Evolutionary conservation across 2,329 filamentous ascomycete species (phyloP).

Genomic region (Lizonia empirigonia): DNA sequence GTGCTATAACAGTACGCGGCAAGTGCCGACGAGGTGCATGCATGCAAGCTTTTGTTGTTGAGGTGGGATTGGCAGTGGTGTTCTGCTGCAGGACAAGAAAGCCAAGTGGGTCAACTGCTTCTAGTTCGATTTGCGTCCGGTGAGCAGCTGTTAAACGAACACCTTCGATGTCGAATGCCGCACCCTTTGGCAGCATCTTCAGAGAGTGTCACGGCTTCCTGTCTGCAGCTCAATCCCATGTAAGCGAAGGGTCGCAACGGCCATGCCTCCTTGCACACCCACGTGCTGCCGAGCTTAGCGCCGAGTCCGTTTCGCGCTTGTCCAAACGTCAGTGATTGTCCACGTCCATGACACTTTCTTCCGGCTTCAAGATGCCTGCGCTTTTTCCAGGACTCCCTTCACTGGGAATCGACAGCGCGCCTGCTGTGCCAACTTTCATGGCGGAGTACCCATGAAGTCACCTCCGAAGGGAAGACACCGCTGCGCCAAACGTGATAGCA

Average conservation of each 20-base stretch:
- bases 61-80: slow-evolving; percentile 1
- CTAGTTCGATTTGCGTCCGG: slow-evolving; percentile 8
- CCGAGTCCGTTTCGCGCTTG: not conserved
- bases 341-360: slow-evolving; percentile 3
- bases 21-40: not conserved
- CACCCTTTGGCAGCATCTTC: not conserved
- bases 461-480: not conserved
- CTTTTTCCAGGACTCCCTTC: not conserved
- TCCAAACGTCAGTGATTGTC: slow-evolving; percentile 6
- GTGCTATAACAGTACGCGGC: not conserved
- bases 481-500: too few relatives aligned
- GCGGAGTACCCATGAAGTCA: not conserved
- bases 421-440: not conserved
- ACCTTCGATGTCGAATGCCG: not conserved
- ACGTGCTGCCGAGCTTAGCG: slow-evolving; percentile 1
- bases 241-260: not conserved
- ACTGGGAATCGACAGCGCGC: not conserved
- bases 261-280: not conserved
- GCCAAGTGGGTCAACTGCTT: slow-evolving; percentile 6
- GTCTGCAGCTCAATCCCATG: not conserved
- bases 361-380: not conserved
- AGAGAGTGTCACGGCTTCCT: not conserved
- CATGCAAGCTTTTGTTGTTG: not conserved
- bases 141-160: slow-evolving; percentile 9
- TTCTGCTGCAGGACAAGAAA: slow-evolving; percentile 9